These are phyloP conservation scores for Diplodia mutila DNA, from an alignment of 2,329 filamentous ascomycete genomes.

Conservation along the genomic window DNA sequence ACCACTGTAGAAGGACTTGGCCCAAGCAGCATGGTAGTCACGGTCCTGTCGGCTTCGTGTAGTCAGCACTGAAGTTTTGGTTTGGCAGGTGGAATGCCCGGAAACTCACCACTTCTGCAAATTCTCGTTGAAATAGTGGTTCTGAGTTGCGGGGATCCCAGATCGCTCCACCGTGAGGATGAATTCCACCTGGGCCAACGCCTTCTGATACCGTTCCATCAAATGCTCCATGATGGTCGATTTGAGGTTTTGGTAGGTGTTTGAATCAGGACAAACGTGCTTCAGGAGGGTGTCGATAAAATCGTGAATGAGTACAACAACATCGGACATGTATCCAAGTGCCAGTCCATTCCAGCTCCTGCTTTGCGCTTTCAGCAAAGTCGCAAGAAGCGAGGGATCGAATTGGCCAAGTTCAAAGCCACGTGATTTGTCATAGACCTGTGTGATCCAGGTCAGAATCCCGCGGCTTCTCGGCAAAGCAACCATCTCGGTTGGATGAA, in stretches of 20 bases:
- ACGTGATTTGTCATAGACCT: slow-evolving; percentile 50
- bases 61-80: background rate
- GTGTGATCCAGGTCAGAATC: slow-evolving; percentile 53
- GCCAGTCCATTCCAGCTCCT: slow-evolving; percentile 58
- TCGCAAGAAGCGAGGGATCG: slow-evolving; percentile 46
- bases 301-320: slow-evolving; percentile 56
- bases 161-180: slow-evolving; percentile 57
- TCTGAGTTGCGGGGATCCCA: slow-evolving; percentile 54
- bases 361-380: slow-evolving; percentile 58
- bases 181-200: slow-evolving; percentile 55
- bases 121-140: slow-evolving; percentile 57
- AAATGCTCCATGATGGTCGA: slow-evolving; percentile 52
- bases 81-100: background rate
- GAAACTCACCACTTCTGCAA: slow-evolving; percentile 44
- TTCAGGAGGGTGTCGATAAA: slow-evolving; percentile 55
- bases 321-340: slow-evolving; percentile 54
- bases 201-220: slow-evolving; percentile 49
- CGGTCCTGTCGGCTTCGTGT: background rate
- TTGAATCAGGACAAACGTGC: slow-evolving; percentile 49
- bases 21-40: background rate
- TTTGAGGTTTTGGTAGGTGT: slow-evolving; percentile 50
- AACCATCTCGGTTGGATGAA: background rate
- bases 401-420: slow-evolving; percentile 62
- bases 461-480: background rate
- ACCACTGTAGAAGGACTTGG: background rate